These are phyloP conservation scores for Rubus idaeus DNA, from an alignment of 306 rosid genomes.

Conservation along the genomic window DNA sequence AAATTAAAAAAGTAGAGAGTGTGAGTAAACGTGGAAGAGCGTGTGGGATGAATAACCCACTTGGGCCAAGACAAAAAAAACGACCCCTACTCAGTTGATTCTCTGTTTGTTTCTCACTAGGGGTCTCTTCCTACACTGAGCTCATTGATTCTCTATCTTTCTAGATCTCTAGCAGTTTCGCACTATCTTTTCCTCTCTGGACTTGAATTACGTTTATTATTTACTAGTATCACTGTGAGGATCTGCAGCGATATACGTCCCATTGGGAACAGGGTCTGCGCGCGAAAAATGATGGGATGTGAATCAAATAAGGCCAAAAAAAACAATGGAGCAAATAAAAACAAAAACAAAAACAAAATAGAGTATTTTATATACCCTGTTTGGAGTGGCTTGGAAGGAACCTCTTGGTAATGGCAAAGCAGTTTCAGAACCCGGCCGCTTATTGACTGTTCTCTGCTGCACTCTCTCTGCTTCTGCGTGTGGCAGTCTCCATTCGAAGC, in stretches of 20 bases:
- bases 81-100: conserved; percentile 22
- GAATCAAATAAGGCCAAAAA: conserved; percentile 18
- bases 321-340: not conserved
- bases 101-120: conserved; percentile 9
- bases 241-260: conserved; percentile 13
- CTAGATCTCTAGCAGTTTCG: not conserved
- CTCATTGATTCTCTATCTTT: not conserved
- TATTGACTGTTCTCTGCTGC: not conserved
- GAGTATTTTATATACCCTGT: not conserved
- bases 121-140: not conserved
- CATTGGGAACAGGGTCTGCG: conserved; percentile 38
- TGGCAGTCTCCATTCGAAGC: not conserved
- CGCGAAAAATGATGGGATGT: conserved; percentile 36
- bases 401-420: conserved; percentile 23
- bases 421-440: conserved; percentile 7
- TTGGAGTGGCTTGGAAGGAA: conserved; percentile 55
- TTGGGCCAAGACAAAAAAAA: conserved; percentile 27
- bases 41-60: conserved; percentile 17
- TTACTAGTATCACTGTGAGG: conserved; percentile 12
- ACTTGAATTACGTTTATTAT: not conserved
- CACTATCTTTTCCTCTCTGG: not conserved
- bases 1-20: too few relatives aligned
- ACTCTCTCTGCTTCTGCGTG: not conserved
- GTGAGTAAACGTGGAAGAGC: not conserved
- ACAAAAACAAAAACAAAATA: too few relatives aligned